A percentile compares a stretch with the other conserved stretches of the same genome.
Evolutionary conservation across 2,329 filamentous ascomycete species (phyloP).

Genomic region (Chaetomium sp.): DNA sequence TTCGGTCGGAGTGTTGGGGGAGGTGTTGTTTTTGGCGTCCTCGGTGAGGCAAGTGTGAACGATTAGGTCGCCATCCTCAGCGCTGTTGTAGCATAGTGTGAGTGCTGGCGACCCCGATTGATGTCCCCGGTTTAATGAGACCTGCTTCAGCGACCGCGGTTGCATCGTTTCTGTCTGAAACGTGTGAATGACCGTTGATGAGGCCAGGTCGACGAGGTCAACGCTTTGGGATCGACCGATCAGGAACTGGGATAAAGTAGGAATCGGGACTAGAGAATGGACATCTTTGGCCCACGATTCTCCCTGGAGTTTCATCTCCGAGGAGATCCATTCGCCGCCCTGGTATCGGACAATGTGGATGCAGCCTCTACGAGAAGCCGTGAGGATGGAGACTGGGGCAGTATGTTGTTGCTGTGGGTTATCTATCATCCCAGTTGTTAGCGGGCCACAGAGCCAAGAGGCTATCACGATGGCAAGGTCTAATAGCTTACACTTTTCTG

Average conservation of each 20-base stretch:
- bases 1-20: constrained; percentile 43
- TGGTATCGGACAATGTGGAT: constrained; percentile 42
- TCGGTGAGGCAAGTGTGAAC: constrained; percentile 57
- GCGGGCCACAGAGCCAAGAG: not conserved
- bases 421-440: constrained; percentile 13
- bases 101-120: constrained; percentile 51
- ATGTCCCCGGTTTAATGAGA: constrained; percentile 45
- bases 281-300: constrained; percentile 39
- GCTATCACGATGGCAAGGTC: not conserved
- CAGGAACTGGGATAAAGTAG: constrained; percentile 53
- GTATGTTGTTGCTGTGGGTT: constrained; percentile 14
- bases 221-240: constrained; percentile 51
- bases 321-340: constrained; percentile 43
- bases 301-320: constrained; percentile 36
- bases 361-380: constrained; percentile 44
- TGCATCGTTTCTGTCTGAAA: constrained; percentile 54
- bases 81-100: constrained; percentile 57
- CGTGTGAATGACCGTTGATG: constrained; percentile 51
- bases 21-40: constrained; percentile 49
- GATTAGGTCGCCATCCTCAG: constrained; percentile 54
- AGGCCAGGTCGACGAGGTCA: constrained; percentile 55
- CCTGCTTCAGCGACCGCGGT: constrained; percentile 52
- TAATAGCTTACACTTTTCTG: constrained; percentile 37
- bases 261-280: constrained; percentile 52
- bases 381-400: constrained; percentile 35